These are phyloP conservation scores for Fusarium sacchari DNA, from an alignment of 2,329 filamentous ascomycete species.

Conservation along the genomic window DNA sequence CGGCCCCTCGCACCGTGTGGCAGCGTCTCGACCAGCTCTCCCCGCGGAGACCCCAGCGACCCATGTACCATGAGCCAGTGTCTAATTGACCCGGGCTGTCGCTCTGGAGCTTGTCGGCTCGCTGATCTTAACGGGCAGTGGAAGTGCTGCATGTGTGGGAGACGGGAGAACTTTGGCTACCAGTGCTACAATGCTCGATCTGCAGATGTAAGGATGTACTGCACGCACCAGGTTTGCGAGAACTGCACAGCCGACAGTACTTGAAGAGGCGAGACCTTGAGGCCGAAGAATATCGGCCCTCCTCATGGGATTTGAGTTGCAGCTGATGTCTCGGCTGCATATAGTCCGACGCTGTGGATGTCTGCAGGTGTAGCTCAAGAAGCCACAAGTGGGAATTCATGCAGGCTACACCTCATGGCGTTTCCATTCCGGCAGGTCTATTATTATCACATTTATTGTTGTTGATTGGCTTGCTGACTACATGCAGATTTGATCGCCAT, in stretches of 20 bases:
- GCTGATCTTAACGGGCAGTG: conserved; percentile 60
- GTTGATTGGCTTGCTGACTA: conserved; percentile 4
- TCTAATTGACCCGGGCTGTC: conserved; percentile 57
- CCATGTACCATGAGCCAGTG: conserved; percentile 59
- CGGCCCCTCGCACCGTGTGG: conserved; percentile 37
- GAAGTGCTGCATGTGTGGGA: conserved; percentile 61
- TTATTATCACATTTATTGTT: conserved; percentile 5
- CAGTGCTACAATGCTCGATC: conserved; percentile 59
- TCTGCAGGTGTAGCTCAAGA: conserved; percentile 2
- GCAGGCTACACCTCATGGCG: conserved; percentile 5
- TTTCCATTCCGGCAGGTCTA: conserved; percentile 14
- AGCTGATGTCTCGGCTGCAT: conserved; percentile 21
- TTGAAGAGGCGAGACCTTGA: background rate
- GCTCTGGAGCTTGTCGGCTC: conserved; percentile 59
- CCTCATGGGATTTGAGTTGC: conserved; percentile 3
- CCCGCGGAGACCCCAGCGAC: conserved; percentile 50
- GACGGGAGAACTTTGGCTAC: conserved; percentile 57
- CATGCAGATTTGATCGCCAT: conserved; percentile 10
- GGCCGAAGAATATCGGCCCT: conserved; percentile 29
- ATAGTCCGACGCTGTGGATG: conserved; percentile 25
- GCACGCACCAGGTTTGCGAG: conserved; percentile 60
- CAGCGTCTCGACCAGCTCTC: conserved; percentile 25
- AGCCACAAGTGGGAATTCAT: conserved; percentile 3
- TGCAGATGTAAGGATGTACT: conserved; percentile 59
- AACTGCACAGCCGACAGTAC: conserved; percentile 48